Evolutionary conservation across 257 asterid species (phyloP), one percentile per base, ranked within the genome.

Genomic region (Ilex asprella): DNA sequence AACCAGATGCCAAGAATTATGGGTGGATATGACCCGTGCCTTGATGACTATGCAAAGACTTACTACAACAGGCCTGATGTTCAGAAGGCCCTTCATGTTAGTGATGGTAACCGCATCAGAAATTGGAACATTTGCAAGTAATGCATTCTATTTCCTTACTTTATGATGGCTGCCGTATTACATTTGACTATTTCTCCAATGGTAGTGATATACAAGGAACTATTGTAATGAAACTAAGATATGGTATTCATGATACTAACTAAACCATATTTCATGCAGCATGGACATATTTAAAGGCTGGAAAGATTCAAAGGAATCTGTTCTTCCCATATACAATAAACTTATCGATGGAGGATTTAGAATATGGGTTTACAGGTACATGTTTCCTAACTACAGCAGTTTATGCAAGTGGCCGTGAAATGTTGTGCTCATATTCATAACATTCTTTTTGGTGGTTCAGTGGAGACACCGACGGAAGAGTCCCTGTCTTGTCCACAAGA

Each of bases 41-140:
- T 91, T 59, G 98, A 91, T 39, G 78, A 83, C 80, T 84, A 88
- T 55, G 83, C 98, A 0, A 81, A 54, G 44, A 67, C 78, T 10
- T 91, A 84, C 74, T 91, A 83, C 80, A 88, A 86, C 58, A 77
- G 86, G 30, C 79, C 59, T 7, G 91, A 84, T 41, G 96, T 91
- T 64, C 98, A 91, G 73, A 82, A 72, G 60, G 96, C 96, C 61
- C 95, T 91, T 58, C 95, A 91, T 61, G 94, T 81, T 57, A 60
- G 65, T 12, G 86, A 80, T 57, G 93, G 93, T 49, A 73, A 60
- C 31, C 70, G 54, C 60, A 75, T 76, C 64, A 84, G 67, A 70
- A 77, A 81, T 43, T 91, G 98, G 97, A 86, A 72, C 71, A 82
- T 86, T 57, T 88, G 98, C 98, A 91, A 91, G 97, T 90, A 87